Evolutionary conservation across 2,329 filamentous ascomycete genomes (phyloP), one percentile per base, ranked within the genome.

Genomic region (Fusarium sp.): DNA sequence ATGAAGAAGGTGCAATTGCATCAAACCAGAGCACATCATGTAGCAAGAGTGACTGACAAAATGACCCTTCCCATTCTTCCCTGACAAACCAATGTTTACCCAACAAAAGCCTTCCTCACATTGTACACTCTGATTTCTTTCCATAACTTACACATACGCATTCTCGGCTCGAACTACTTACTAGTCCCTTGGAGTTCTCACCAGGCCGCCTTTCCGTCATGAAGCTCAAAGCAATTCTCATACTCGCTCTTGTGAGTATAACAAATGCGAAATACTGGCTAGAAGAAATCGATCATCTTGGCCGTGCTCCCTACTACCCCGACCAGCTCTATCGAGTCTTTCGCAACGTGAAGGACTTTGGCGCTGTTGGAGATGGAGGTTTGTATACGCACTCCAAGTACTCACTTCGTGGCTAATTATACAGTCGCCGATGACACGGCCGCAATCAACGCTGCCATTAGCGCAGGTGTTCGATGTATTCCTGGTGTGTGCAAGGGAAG

Each of bases 321-420:
- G 76, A 77, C 45, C 65, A 62, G 38, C 49, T 63, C 11, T 77
- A 77, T 47, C 56, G 49, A 7, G 75, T 77, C 9, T 77, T 77
- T 59, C 75, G 75, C n/a, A 77, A 77, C 6, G 73, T 77, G 22
- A 77, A 68, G 40, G 73, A 77, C 8, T 77, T 72, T 58, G 75
- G 75, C 7, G 75, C 75, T 10, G 61, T 75, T 39, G 75, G 75
- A 6, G 75, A 77, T 53, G 75, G 75, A 67, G 64, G 74, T 76
- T 28, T 3, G 72, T 70, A 13, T 6, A 33, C 44, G 13, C 15
- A 19, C 2, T 17, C 21, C 19, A 24, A 26, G 14, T 6, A 5
- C 14, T 39, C 7, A 10, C 1, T n/a, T 24, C 13, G 14, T 17
- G 26, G 28, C 67, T 69, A 22, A 69, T 10, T 14, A 31, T n/a